Conservation (phyloP, 768 basidiomycete genomes). For the Sporobolomyces phaffii region DNA sequence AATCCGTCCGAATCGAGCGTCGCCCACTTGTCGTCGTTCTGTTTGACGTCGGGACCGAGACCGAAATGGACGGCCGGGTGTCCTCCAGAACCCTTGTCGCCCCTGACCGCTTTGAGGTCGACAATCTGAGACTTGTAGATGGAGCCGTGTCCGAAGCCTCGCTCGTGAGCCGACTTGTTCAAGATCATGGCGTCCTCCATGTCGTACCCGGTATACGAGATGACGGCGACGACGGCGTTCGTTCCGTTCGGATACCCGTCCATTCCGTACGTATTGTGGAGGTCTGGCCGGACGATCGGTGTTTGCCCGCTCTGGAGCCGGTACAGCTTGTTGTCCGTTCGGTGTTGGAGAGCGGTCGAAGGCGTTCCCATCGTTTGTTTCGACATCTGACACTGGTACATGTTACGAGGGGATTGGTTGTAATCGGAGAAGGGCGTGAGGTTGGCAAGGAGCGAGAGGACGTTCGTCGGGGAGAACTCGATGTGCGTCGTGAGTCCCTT, state of each 20-base stretch:
- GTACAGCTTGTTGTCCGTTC: slow-evolving; percentile 98
- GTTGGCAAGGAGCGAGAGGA: slow-evolving; percentile 92
- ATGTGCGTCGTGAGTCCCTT: slow-evolving; percentile 75
- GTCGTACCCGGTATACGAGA: slow-evolving; percentile 98
- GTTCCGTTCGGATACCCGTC: slow-evolving; percentile 97
- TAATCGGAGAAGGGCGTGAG: slow-evolving; percentile 98
- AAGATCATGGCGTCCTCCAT: slow-evolving; percentile 99
- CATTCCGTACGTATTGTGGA: slow-evolving; percentile 95
- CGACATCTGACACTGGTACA: slow-evolving; percentile 72
- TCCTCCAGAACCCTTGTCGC: slow-evolving; percentile 56
- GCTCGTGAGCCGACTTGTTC: slow-evolving; percentile 96
- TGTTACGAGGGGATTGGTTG: slow-evolving; percentile 69
- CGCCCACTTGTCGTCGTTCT: slow-evolving; percentile 51
- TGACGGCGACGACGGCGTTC: slow-evolving; percentile 98
- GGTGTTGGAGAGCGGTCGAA: slow-evolving; percentile 77
- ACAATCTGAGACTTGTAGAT: slow-evolving; percentile 91
- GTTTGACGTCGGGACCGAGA: slow-evolving; percentile 63
- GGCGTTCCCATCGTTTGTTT: slow-evolving; percentile 99
- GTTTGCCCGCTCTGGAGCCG: slow-evolving; percentile 90
- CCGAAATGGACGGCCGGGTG: slow-evolving; percentile 82
- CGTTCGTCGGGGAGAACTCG: slow-evolving; percentile 89
- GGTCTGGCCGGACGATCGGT: slow-evolving; percentile 81
- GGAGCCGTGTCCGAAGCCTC: slow-evolving; percentile 93
- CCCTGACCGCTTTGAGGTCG: slow-evolving; percentile 74
- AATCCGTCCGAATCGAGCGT: slow-evolving; percentile 77